phyloP scores from a whole-genome alignment of 2,329 filamentous ascomycete species.

The Gnomoniopsis smithogilvyi region DNA sequence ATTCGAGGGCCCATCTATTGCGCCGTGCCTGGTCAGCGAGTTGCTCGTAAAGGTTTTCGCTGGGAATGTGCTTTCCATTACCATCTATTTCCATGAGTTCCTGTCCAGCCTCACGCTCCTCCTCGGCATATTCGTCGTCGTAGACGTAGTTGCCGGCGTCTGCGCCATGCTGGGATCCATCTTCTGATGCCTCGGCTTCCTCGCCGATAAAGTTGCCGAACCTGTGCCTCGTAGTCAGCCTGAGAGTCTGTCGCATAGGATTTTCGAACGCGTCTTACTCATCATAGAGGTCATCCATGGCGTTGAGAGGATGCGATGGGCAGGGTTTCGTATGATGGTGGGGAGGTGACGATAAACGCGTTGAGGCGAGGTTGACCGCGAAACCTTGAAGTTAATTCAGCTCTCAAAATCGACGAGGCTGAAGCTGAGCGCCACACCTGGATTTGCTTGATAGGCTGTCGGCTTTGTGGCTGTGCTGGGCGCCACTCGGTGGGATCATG shows the following conservation, averaged over 20 bases:
- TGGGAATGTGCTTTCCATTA: conserved; percentile 33
- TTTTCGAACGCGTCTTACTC: conserved; percentile 55
- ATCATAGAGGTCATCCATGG: conserved; percentile 92
- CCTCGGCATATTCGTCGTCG: conserved; percentile 67
- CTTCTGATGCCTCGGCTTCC: conserved; percentile 77
- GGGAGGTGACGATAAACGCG: not conserved
- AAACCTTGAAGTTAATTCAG: conserved; percentile 1
- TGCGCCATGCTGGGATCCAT: conserved; percentile 75
- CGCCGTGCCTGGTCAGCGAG: conserved; percentile 25
- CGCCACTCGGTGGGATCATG: not conserved
- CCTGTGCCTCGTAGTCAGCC: conserved; percentile 42
- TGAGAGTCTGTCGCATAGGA: not conserved
- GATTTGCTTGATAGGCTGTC: conserved; percentile 1
- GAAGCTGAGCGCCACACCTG: conserved; percentile 8
- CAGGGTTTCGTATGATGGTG: not conserved
- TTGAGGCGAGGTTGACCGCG: not conserved
- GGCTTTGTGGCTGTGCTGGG: not conserved
- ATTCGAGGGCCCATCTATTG: conserved; percentile 77
- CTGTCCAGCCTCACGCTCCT: conserved; percentile 64
- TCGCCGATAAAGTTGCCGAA: conserved; percentile 99
- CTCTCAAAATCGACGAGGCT: conserved; percentile 19
- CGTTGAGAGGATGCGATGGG: conserved; percentile 11
- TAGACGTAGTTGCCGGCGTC: conserved; percentile 78
- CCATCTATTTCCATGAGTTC: conserved; percentile 93
- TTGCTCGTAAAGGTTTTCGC: not conserved